These are phyloP conservation scores for Medicago truncatula DNA, from an alignment of 306 rosid species.

Conservation along the genomic window DNA sequence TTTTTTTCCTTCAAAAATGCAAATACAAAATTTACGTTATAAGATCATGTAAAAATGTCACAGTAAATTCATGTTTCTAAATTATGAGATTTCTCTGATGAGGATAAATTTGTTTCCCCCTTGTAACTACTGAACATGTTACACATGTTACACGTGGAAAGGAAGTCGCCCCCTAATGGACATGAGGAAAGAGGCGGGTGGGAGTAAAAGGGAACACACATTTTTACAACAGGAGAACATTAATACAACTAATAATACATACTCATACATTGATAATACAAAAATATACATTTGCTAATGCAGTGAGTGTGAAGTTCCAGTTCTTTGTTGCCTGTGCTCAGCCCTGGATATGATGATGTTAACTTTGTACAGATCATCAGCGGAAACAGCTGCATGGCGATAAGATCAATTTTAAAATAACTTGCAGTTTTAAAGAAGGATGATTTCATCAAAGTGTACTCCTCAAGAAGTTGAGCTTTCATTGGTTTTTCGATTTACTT, in stretches of 20 bases:
- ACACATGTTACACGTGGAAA: constrained; percentile 44
- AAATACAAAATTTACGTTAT: neutral
- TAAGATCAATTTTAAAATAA: constrained; percentile 36
- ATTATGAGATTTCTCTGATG: constrained; percentile 4
- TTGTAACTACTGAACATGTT: constrained; percentile 41
- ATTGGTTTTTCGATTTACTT: constrained; percentile 29
- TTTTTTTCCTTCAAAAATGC: neutral
- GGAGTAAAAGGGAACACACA: constrained; percentile 25
- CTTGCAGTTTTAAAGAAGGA: constrained; percentile 22
- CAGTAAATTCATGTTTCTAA: constrained; percentile 24
- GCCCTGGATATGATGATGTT: constrained; percentile 35
- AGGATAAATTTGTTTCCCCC: neutral
- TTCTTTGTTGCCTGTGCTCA: constrained; percentile 40
- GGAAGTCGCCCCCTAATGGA: constrained; percentile 35
- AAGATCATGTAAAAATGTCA: constrained; percentile 5
- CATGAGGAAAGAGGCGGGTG: neutral
- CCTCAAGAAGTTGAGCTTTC: constrained; percentile 46
- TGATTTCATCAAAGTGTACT: constrained; percentile 28
- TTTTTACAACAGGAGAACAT: constrained; percentile 41
- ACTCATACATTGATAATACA: constrained; percentile 49
- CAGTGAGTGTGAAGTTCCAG: constrained; percentile 37
- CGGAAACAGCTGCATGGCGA: constrained; percentile 44
- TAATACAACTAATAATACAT: constrained; percentile 33
- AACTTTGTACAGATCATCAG: constrained; percentile 42
- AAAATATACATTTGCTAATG: constrained; percentile 48